Conservation (phyloP, 148 eudicot species). For the Silene latifolia region DNA sequence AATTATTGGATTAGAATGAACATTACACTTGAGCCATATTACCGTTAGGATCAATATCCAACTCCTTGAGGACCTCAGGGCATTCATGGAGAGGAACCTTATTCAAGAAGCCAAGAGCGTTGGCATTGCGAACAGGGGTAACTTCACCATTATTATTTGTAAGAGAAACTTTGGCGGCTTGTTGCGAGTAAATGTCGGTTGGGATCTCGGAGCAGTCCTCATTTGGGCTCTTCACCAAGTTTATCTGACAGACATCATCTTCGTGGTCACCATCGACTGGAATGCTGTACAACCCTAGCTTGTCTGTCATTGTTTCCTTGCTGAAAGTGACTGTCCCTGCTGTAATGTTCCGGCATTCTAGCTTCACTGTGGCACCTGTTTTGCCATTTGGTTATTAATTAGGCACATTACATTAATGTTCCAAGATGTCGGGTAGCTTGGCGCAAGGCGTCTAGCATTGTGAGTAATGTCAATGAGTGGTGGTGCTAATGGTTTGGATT, state of each 20-base stretch:
- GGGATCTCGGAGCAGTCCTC: slow-evolving; percentile 42
- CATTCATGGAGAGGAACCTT: slow-evolving; percentile 37
- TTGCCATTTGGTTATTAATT: no score
- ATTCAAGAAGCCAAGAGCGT: slow-evolving; percentile 48
- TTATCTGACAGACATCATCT: slow-evolving; percentile 42
- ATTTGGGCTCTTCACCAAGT: slow-evolving; percentile 35
- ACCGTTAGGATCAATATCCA: slow-evolving; percentile 18
- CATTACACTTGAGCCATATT: neutral
- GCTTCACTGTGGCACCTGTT: slow-evolving; percentile 38
- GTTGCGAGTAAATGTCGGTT: slow-evolving; percentile 13
- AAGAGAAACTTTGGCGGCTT: slow-evolving; percentile 35
- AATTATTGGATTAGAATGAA: neutral
- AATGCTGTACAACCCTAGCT: slow-evolving; percentile 34
- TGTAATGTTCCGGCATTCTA: slow-evolving; percentile 44
- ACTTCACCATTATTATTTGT: slow-evolving; percentile 49
- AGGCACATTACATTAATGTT: neutral
- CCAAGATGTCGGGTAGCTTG: neutral
- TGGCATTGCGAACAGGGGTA: slow-evolving; percentile 34
- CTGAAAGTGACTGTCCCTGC: slow-evolving; percentile 25
- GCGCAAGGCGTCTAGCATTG: no score
- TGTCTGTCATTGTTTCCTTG: slow-evolving; percentile 33
- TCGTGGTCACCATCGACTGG: slow-evolving; percentile 44
- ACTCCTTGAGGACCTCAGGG: slow-evolving; percentile 36
- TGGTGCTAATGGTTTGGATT: no score
- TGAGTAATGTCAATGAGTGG: no score